These are phyloP conservation scores for Alternaria ethzedia DNA, from an alignment of 2,329 filamentous ascomycete genomes.

Conservation along the genomic window DNA sequence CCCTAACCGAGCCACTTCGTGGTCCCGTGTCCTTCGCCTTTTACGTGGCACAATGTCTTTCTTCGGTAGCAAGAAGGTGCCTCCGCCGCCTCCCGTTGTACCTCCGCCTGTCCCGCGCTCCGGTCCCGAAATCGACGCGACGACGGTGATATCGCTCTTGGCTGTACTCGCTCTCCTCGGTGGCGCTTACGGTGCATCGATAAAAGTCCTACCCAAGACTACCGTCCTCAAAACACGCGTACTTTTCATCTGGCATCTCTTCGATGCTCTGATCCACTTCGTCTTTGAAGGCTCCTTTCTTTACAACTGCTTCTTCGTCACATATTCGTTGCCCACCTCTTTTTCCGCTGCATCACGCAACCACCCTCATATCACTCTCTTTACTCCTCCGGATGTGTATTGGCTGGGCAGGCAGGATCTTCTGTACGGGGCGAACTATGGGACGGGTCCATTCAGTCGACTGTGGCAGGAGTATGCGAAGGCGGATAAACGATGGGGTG, in stretches of 20 bases:
- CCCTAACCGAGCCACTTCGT: conserved; percentile 11
- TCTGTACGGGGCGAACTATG: conserved; percentile 67
- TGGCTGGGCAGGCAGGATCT: conserved; percentile 62
- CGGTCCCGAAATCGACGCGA: conserved; percentile 51
- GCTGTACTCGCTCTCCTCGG: conserved; percentile 62
- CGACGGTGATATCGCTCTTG: conserved; percentile 62
- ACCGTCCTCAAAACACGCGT: conserved; percentile 68
- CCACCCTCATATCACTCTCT: conserved; percentile 44
- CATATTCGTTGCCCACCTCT: conserved; percentile 52
- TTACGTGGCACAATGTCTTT: conserved; percentile 19
- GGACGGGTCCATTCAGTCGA: conserved; percentile 58
- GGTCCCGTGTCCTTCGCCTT: background rate
- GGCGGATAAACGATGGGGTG: conserved; percentile 67
- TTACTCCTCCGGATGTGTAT: conserved; percentile 56
- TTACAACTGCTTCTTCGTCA: conserved; percentile 90
- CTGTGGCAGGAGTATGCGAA: conserved; percentile 72
- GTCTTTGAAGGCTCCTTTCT: conserved; percentile 90
- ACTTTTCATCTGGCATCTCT: conserved; percentile 93
- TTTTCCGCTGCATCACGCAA: conserved; percentile 37
- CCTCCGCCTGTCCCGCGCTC: conserved; percentile 63
- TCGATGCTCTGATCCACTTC: conserved; percentile 91
- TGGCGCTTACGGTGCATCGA: conserved; percentile 58
- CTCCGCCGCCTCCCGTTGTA: conserved; percentile 63
- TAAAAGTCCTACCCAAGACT: conserved; percentile 58
- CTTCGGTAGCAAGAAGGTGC: conserved; percentile 29